Base-by-base conservation (phyloP, 2,329 filamentous ascomycete genomes). In the Microcyclospora pomicola region DNA sequence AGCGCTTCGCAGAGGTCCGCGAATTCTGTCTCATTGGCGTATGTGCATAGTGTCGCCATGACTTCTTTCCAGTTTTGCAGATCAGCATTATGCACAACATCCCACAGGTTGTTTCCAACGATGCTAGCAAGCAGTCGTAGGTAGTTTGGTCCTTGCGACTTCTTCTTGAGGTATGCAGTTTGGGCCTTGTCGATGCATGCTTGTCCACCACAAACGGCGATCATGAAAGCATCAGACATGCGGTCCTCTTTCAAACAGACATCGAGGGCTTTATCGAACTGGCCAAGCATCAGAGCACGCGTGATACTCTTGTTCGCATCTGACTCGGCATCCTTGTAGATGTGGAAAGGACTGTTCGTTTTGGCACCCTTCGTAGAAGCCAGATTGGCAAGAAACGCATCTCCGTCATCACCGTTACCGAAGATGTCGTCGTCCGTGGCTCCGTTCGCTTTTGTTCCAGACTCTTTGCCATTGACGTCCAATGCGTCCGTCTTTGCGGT, bases 61-160 rank as follows among this genome's bases (percentile, higher is more conserved):
- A 88, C 80, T 61, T 96, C 91, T 64, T 92, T 96, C 92, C 91
- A 98, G 62, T 91, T 82, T 37, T 73, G 72, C 33, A 98, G 66
- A 54, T 95, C 83, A 6, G 88, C 91, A 54, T 98, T 98, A 64
- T 96, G 85, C 6, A 96, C 91, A 33, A 96, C 74, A 63, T 98
- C 91, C 91, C 88, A 96, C 2, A 98, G 71, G 54, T 98, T 95
- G 69, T 96, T 96, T 44, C 82, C 79, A 40, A 94, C 87, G 36
- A 98, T 84, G 5, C 88, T 94, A 36, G 83, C 80, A 38, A 98
- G 71, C 7, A 98, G 71, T 32, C 92, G 80, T 40, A 96, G 68
- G 55, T 98, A 98, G 62, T 88, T 96, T 1, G 92, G 88, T 19
- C 80, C 79, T 41, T 80, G 79, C 6, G 75, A 72, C 60, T 87